Conservation (phyloP, 169 alveolate species). For the Plasmodium coatneyi region DNA sequence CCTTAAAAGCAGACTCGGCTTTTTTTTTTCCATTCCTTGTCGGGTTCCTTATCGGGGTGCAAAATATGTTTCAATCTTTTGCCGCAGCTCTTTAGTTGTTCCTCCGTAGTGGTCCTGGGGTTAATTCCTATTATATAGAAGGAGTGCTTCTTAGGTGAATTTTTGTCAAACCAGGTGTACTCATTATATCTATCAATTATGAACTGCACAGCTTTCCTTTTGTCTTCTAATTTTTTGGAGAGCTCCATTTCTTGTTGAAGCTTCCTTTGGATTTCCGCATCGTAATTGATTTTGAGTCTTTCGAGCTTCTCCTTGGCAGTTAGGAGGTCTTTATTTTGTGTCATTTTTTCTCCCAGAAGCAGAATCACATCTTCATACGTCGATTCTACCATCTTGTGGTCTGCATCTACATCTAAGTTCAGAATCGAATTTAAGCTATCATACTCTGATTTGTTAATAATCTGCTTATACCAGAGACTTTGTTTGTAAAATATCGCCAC, state of each 20-base stretch:
- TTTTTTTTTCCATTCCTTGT: constrained; percentile 81
- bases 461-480: constrained; percentile 54
- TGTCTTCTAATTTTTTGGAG: constrained; percentile 64
- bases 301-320: constrained; percentile 73
- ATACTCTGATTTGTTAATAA: constrained; percentile 71
- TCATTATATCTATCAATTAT: constrained; percentile 79
- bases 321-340: constrained; percentile 49
- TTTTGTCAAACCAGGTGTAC: constrained; percentile 71
- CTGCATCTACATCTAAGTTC: constrained; percentile 54
- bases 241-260: constrained; percentile 80
- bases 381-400: constrained; percentile 19
- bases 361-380: constrained; percentile 34
- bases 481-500: constrained; percentile 41
- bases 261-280: constrained; percentile 78
- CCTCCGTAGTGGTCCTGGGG: constrained; percentile 76
- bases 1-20: constrained; percentile 85
- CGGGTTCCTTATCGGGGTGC: constrained; percentile 86
- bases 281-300: constrained; percentile 67
- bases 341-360: constrained; percentile 47
- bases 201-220: constrained; percentile 79
- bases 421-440: constrained; percentile 68
- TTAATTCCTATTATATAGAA: constrained; percentile 81
- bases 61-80: constrained; percentile 81
- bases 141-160: constrained; percentile 78
- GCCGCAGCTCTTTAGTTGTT: constrained; percentile 75